Conservation (phyloP, 345 rosid species). For the Barbarea vulgaris region DNA sequence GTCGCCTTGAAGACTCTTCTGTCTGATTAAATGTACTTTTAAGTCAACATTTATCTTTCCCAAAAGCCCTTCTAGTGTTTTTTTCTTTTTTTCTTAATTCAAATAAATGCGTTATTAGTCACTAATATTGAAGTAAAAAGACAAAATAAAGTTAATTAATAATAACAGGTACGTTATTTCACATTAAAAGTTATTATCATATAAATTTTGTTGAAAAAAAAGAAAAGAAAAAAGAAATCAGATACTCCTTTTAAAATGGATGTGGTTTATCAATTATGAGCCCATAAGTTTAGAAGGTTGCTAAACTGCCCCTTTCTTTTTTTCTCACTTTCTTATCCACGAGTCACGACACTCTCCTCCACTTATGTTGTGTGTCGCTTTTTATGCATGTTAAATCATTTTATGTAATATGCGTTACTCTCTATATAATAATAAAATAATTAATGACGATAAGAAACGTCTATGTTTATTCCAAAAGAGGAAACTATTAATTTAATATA, state of each 20-base stretch:
- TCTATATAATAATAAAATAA: background rate
- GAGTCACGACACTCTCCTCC: background rate
- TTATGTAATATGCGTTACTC: background rate
- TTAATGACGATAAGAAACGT: background rate
- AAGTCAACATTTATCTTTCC: conserved; percentile 17
- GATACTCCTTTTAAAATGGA: background rate
- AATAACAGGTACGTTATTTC: background rate
- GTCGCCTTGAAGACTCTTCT: conserved; percentile 30
- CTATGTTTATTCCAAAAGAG: background rate
- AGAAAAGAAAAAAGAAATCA: background rate
- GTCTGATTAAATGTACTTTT: conserved; percentile 23
- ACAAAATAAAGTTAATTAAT: background rate
- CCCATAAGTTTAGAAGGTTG: conserved; percentile 4
- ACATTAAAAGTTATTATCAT: background rate
- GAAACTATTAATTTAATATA: background rate
- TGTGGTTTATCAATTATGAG: background rate
- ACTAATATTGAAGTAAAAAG: no score
- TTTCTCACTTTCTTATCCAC: background rate
- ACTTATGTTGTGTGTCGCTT: conserved; percentile 5
- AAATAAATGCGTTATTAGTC: background rate
- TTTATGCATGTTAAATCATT: conserved; percentile 3
- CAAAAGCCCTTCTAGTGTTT: background rate
- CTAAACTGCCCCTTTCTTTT: background rate
- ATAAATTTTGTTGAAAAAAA: background rate
- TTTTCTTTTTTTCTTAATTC: background rate